Percentiles rank a stretch among this genome's conserved stretches.
These are phyloP conservation scores for Gossypium davidsonii DNA, from an alignment of 441 rosid genomes.

Conservation along the genomic window DNA sequence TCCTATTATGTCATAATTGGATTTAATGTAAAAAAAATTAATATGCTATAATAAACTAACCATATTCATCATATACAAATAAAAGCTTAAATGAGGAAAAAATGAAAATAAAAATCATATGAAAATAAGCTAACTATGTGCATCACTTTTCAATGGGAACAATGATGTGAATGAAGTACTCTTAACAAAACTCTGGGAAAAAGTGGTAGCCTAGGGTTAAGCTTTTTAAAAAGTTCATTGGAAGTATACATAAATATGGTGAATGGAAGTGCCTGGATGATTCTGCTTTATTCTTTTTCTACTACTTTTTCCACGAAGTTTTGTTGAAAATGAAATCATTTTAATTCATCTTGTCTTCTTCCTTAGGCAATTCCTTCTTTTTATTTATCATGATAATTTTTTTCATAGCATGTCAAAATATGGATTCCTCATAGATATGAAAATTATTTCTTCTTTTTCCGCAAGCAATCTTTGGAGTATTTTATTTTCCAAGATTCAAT, in stretches of 20 bases:
- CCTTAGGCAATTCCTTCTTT: not conserved
- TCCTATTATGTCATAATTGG: too few species aligned
- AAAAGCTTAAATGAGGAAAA: too few species aligned
- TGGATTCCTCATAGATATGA: too few species aligned
- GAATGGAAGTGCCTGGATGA: not conserved
- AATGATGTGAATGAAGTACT: not conserved
- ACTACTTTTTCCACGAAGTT: slow-evolving; percentile 6
- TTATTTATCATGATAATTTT: not conserved
- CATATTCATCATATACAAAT: too few species aligned
- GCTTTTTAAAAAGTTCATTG: slow-evolving; percentile 1
- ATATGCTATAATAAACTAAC: too few species aligned
- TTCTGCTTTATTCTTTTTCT: not conserved
- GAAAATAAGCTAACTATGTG: too few species aligned
- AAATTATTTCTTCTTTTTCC: too few species aligned
- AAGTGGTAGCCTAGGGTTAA: not conserved
- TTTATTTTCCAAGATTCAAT: too few species aligned
- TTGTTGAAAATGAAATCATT: slow-evolving; percentile 7
- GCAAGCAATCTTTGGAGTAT: too few species aligned
- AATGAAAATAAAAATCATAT: too few species aligned
- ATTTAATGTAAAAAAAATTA: too few species aligned
- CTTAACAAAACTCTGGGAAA: not conserved
- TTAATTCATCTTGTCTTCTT: not conserved
- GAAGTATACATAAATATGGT: not conserved
- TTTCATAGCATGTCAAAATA: not conserved
- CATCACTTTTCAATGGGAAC: too few species aligned